A percentile compares a stretch with the other conserved stretches of the same genome.
Evolutionary conservation across 2,329 filamentous ascomycete genomes (phyloP).

Genomic region (Aspergillus flavus): DNA sequence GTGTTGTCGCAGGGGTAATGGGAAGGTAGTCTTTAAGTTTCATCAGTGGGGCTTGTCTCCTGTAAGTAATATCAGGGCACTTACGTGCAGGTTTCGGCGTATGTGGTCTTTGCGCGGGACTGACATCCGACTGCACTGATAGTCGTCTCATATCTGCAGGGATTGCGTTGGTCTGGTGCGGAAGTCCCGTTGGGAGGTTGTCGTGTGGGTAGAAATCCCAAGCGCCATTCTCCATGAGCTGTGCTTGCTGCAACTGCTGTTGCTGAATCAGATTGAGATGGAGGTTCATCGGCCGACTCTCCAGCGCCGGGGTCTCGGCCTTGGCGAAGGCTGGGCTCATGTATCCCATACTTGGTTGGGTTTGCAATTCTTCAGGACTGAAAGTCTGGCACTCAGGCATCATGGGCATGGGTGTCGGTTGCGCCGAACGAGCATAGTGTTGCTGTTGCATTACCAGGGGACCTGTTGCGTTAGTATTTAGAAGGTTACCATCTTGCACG

Average conservation of each 20-base stretch:
- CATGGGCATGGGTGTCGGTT: conserved; percentile 29
- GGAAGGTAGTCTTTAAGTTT: conserved; percentile 60
- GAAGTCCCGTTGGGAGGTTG: conserved; percentile 24
- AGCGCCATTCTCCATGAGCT: conserved; percentile 25
- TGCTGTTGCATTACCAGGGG: conserved; percentile 81
- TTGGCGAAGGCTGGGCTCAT: conserved; percentile 23
- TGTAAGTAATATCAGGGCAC: conserved; percentile 26
- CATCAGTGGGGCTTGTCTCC: conserved; percentile 22
- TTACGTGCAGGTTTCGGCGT: conserved; percentile 67
- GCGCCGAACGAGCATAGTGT: conserved; percentile 50
- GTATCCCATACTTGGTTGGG: conserved; percentile 26
- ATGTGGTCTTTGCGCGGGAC: conserved; percentile 53
- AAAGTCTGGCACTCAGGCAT: conserved; percentile 32
- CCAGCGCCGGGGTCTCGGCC: conserved; percentile 17
- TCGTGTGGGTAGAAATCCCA: conserved; percentile 32
- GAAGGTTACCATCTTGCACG: conserved; percentile 55
- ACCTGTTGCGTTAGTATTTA: conserved; percentile 61
- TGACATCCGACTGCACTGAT: conserved; percentile 42
- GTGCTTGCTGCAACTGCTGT: conserved; percentile 28
- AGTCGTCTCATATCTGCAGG: conserved; percentile 34
- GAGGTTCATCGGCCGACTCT: conserved; percentile 25
- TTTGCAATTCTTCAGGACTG: conserved; percentile 34
- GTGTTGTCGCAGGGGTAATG: conserved; percentile 68
- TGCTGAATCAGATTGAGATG: conserved; percentile 35
- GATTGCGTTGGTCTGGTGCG: conserved; percentile 28